These are phyloP conservation scores for Mariannaea sp. DNA, from an alignment of 2,329 filamentous ascomycete genomes.

Conservation along the genomic window DNA sequence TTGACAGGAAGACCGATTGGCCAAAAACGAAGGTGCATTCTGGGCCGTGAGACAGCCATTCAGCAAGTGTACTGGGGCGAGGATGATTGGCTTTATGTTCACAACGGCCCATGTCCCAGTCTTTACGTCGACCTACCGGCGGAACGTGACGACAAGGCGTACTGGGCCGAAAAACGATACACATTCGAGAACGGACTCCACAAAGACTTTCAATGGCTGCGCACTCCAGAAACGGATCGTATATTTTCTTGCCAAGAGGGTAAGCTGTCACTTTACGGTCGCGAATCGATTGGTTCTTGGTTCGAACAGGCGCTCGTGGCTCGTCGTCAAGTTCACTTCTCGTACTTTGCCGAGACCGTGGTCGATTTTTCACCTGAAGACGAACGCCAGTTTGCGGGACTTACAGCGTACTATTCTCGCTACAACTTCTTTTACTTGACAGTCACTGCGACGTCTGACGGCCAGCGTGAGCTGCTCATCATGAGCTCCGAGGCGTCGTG, in stretches of 20 bases:
- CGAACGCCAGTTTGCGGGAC: slow-evolving; percentile 64
- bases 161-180: slow-evolving; percentile 57
- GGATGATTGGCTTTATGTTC: slow-evolving; percentile 67
- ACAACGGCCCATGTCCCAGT: slow-evolving; percentile 60
- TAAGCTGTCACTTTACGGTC: slow-evolving; percentile 54
- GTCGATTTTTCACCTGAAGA: slow-evolving; percentile 59
- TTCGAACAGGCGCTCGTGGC: slow-evolving; percentile 63
- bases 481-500: slow-evolving; percentile 61
- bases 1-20: slow-evolving; percentile 56
- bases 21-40: slow-evolving; percentile 56
- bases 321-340: slow-evolving; percentile 62
- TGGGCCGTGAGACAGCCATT: slow-evolving; percentile 61
- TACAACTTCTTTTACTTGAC: slow-evolving; percentile 69
- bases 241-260: slow-evolving; percentile 51
- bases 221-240: slow-evolving; percentile 59
- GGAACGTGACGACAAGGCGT: slow-evolving; percentile 50
- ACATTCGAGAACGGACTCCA: slow-evolving; percentile 52
- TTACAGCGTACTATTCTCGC: slow-evolving; percentile 66
- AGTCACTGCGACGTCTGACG: slow-evolving; percentile 60
- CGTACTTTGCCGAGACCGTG: slow-evolving; percentile 62
- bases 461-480: slow-evolving; percentile 62
- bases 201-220: slow-evolving; percentile 62
- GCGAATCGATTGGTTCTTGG: slow-evolving; percentile 61
- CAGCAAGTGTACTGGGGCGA: slow-evolving; percentile 63
- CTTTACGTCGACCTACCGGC: slow-evolving; percentile 58